phyloP scores from a whole-genome alignment of 2,329 filamentous ascomycete genomes.

The Calonectria naviculata region DNA sequence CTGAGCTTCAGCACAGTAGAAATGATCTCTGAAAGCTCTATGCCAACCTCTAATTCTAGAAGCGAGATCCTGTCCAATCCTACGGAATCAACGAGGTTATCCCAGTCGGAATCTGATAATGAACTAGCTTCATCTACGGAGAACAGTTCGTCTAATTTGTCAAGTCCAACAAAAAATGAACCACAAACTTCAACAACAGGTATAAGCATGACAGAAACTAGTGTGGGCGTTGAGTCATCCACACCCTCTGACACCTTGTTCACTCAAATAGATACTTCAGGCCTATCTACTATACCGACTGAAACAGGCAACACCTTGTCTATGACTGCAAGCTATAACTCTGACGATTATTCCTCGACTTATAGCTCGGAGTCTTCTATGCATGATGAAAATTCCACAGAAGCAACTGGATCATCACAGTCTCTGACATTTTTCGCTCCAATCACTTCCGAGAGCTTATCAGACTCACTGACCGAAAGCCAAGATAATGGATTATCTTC shows the following conservation, averaged over 20 bases:
- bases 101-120: neutral
- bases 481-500: neutral
- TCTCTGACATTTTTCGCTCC: neutral
- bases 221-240: neutral
- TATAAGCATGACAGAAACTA: neutral
- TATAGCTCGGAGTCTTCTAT: neutral
- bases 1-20: neutral
- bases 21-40: too few relatives aligned
- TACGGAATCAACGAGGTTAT: neutral
- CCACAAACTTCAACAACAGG: neutral
- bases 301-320: too few relatives aligned
- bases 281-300: neutral
- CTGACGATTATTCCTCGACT: neutral
- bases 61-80: too few relatives aligned
- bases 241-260: neutral
- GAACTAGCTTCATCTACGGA: neutral
- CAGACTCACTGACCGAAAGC: neutral
- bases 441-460: neutral
- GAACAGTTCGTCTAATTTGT: neutral
- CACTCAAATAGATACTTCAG: neutral
- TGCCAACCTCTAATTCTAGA: neutral
- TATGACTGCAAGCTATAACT: neutral
- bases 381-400: neutral
- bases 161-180: too few relatives aligned
- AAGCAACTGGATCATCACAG: neutral